These are phyloP conservation scores for Calonectria hongkongensis DNA, from an alignment of 2,329 filamentous ascomycete species.

Conservation along the genomic window DNA sequence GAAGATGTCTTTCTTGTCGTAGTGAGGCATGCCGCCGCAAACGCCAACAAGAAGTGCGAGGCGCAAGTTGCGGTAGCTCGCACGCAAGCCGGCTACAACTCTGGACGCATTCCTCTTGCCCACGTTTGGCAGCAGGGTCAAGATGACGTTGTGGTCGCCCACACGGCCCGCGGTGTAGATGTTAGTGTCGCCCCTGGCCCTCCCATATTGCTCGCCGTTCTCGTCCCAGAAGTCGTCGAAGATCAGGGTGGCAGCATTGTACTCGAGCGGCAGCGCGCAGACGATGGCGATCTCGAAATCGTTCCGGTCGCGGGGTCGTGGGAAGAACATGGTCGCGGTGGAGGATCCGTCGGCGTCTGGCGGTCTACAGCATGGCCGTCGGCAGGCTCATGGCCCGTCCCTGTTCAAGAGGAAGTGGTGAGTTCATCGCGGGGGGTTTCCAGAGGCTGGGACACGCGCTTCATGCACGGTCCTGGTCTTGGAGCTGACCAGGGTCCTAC, in stretches of 20 bases:
- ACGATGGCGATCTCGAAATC: conserved; percentile 40
- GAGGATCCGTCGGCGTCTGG: background rate
- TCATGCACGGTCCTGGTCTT: background rate
- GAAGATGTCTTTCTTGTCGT: conserved; percentile 46
- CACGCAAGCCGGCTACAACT: conserved; percentile 53
- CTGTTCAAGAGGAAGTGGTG: conserved; percentile 1
- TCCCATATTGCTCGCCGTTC: conserved; percentile 6
- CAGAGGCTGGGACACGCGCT: conserved; percentile 3
- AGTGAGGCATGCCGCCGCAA: conserved; percentile 60
- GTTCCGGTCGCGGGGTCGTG: background rate
- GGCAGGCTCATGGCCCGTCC: background rate
- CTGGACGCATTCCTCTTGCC: conserved; percentile 56
- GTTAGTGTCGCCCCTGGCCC: conserved; percentile 39
- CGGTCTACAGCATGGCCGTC: conserved; percentile 1
- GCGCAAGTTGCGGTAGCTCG: conserved; percentile 58
- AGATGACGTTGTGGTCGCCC: conserved; percentile 54
- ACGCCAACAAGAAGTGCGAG: conserved; percentile 62
- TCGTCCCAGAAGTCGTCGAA: conserved; percentile 31
- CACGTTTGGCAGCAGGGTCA: conserved; percentile 52
- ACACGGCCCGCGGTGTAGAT: conserved; percentile 52
- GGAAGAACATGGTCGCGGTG: conserved; percentile 3
- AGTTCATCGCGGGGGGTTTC: conserved; percentile 2
- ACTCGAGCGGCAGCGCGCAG: conserved; percentile 40
- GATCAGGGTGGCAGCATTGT: conserved; percentile 17
- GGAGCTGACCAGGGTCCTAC: background rate